Evolutionary conservation across 2,329 filamentous ascomycete species (phyloP).

Genomic region (Aureobasidium lini): DNA sequence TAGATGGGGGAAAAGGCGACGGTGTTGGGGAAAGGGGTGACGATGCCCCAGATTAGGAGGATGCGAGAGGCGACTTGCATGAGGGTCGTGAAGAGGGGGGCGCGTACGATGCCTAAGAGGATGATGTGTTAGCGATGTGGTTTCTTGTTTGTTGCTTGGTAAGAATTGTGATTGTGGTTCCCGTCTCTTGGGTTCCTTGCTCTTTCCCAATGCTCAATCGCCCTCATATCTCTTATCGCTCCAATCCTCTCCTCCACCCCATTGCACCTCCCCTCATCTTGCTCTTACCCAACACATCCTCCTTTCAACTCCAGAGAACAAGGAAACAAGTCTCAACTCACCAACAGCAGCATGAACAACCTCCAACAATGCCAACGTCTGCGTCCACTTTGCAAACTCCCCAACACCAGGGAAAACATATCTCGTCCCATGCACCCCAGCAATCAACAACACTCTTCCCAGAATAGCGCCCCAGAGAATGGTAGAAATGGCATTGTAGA

Average conservation of each 20-base stretch:
- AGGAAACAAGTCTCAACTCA: slow-evolving; percentile 32
- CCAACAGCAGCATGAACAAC: slow-evolving; percentile 72
- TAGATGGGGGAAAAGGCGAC: slow-evolving; percentile 53
- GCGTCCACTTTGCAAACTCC: slow-evolving; percentile 67
- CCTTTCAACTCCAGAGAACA: not conserved
- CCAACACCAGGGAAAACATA: slow-evolving; percentile 57
- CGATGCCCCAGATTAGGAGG: slow-evolving; percentile 81
- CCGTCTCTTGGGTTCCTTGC: not conserved
- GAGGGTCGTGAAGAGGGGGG: slow-evolving; percentile 73
- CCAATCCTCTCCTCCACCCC: not conserved
- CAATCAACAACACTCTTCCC: slow-evolving; percentile 55
- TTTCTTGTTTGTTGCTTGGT: not conserved
- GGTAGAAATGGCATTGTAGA: slow-evolving; percentile 77
- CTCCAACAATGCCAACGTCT: slow-evolving; percentile 77
- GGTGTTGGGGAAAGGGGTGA: slow-evolving; percentile 63
- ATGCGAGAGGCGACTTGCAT: slow-evolving; percentile 88
- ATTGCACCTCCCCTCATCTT: too few species aligned
- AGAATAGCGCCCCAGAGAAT: slow-evolving; percentile 73
- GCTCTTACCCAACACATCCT: not conserved
- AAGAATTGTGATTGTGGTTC: not conserved
- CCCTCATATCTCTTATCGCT: too few species aligned
- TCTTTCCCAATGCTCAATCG: not conserved
- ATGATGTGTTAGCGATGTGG: not conserved
- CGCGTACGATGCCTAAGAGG: slow-evolving; percentile 66
- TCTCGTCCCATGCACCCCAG: slow-evolving; percentile 35